Evolutionary conservation across 2,329 filamentous ascomycete species (phyloP).

Genomic region (Cytospora leucostoma): DNA sequence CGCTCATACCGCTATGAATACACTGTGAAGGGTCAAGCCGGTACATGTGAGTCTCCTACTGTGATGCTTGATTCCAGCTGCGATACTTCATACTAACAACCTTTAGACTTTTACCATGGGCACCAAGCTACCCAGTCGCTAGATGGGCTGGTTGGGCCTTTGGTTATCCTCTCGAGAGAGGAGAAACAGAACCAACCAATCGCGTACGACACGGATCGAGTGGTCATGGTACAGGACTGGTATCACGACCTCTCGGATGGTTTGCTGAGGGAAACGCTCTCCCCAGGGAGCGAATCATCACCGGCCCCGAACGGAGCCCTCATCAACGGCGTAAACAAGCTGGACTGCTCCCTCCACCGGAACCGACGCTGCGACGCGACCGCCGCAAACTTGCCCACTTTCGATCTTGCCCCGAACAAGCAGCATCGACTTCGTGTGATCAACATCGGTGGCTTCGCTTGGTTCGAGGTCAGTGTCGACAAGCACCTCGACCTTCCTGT

Average conservation of each 20-base stretch:
- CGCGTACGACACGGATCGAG: constrained; percentile 59
- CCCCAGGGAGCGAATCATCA: constrained; percentile 44
- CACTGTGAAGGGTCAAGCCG: constrained; percentile 33
- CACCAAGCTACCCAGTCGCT: constrained; percentile 65
- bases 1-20: constrained; percentile 56
- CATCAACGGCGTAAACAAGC: constrained; percentile 46
- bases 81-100: neutral
- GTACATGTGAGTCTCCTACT: constrained; percentile 38
- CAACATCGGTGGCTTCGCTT: constrained; percentile 71
- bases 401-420: constrained; percentile 54
- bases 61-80: constrained; percentile 7
- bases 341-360: constrained; percentile 42
- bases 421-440: constrained; percentile 68
- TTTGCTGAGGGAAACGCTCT: constrained; percentile 41
- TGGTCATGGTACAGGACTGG: constrained; percentile 69
- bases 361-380: constrained; percentile 47
- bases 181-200: constrained; percentile 51
- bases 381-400: constrained; percentile 40
- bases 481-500: constrained; percentile 56
- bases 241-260: constrained; percentile 58
- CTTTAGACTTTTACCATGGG: constrained; percentile 40
- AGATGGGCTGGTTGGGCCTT: constrained; percentile 65
- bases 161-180: constrained; percentile 62
- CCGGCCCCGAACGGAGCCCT: constrained; percentile 49
- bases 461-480: constrained; percentile 72